Base-by-base conservation (phyloP, 2,329 filamentous ascomycete species). In the Phaeosphaeria sp. region DNA sequence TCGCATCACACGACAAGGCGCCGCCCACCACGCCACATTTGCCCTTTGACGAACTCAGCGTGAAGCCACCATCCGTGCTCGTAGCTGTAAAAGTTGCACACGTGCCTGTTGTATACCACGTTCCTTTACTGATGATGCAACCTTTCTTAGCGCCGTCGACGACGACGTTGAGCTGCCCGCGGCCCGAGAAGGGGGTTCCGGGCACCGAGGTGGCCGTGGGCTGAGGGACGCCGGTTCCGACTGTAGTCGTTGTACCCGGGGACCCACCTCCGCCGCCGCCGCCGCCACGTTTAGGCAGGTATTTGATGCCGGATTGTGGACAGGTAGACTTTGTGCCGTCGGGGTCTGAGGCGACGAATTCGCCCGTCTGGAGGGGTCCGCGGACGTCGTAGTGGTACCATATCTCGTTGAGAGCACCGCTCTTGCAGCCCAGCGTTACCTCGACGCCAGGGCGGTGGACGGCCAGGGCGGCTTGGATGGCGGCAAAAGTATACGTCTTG, bases 91-190 rank as follows among this genome's bases (percentile, higher is more conserved):
- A 89, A 0, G 85, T 89, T 0, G 89, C 89, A 68, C 89, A 91
- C 0, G 88, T 89, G 1, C 89, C 88, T 1, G 81, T 83, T 0
- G 83, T 82, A 69, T 89, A 91, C 89, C 89, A 92, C 0, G 83
- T 85, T 0, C 89, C 89, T 10, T 77, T 80, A 54, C 83, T 83
- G 69, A 91, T 91, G 56, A 91, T 81, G 65, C 88, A 91, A n/a
- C 89, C 89, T 7, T 80, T 81, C 48, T 78, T 71, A n/a, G 69
- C 70, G 3, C 84, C 82, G 18, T 77, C 73, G 3, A 80, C 78
- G 23, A 81, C 69, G 2, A 89, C 87, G 53, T 87, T 83, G 42
- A 91, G 72, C 64, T 83, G 84, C 0, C 89, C 89, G 30, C 78
- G 82, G 1, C 88, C 88, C n/a, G 79, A 76, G 69, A 87, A 87